phyloP scores from a whole-genome alignment of 768 basidiomycete genomes.

The Phylloporus sp. region DNA sequence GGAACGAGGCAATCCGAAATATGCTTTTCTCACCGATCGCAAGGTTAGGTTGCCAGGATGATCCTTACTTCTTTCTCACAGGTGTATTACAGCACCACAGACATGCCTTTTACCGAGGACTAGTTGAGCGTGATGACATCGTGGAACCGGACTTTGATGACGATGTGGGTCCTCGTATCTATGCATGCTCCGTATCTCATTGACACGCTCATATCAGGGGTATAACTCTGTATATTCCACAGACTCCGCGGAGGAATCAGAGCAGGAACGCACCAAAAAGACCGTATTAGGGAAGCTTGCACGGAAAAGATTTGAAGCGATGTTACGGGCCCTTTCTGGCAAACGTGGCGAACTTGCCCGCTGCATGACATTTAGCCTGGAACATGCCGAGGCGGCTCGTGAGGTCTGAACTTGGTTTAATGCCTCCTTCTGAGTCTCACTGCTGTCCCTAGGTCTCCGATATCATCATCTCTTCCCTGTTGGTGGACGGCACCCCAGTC shows the following conservation, averaged over 20 bases:
- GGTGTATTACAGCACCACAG: constrained; percentile 54
- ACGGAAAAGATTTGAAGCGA: constrained; percentile 80
- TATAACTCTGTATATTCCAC: constrained; percentile 87
- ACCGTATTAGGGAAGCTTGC: constrained; percentile 75
- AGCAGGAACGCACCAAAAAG: constrained; percentile 77
- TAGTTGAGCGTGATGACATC: constrained; percentile 54
- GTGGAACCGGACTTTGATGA: constrained; percentile 76
- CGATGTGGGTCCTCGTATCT: constrained; percentile 46
- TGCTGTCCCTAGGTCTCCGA: constrained; percentile 66
- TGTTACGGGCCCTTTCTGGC: constrained; percentile 84
- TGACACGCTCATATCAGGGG: constrained; percentile 46
- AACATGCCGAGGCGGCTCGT: constrained; percentile 92
- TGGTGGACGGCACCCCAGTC: constrained; percentile 92
- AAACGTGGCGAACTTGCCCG: constrained; percentile 87
- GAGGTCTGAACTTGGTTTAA: constrained; percentile 52
- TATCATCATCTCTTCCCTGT: constrained; percentile 82
- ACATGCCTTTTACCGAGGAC: constrained; percentile 65
- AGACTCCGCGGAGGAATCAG: constrained; percentile 92
- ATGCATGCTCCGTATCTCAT: not conserved
- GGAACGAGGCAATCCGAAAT: constrained; percentile 80
- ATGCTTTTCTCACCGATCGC: constrained; percentile 63
- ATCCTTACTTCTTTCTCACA: constrained; percentile 3
- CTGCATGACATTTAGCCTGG: constrained; percentile 96
- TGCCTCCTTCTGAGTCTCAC: constrained; percentile 1
- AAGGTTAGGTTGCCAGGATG: constrained; percentile 39